Conservation (phyloP, 306 rosid species). For the Sphenostylis stenocarpa region DNA sequence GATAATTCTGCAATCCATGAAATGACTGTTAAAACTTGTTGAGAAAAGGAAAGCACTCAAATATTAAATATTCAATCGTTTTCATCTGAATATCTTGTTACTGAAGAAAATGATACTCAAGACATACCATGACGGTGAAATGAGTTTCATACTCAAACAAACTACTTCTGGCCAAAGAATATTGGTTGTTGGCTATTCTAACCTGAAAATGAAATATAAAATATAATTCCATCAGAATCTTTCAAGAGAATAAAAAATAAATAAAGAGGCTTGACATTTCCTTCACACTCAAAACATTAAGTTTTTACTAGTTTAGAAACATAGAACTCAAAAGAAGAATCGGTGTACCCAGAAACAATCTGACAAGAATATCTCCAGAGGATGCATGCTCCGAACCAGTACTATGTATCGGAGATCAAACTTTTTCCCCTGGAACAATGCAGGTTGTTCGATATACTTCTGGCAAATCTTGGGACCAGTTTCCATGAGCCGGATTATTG, state of each 20-base stretch:
- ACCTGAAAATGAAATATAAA: conserved; percentile 60
- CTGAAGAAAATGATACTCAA: conserved; percentile 8
- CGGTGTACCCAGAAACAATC: conserved; percentile 91
- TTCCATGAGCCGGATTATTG: conserved; percentile 89
- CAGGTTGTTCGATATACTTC: conserved; percentile 91
- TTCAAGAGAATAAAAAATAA: neutral
- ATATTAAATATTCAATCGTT: conserved; percentile 14
- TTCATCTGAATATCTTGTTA: conserved; percentile 12
- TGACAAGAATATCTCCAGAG: conserved; percentile 77
- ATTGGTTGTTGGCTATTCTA: conserved; percentile 86
- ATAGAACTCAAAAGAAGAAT: conserved; percentile 13
- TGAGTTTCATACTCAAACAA: conserved; percentile 95
- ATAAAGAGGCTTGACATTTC: neutral
- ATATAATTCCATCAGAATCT: conserved; percentile 15
- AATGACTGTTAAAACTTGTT: conserved; percentile 28
- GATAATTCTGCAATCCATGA: conserved; percentile 65
- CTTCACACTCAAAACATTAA: neutral
- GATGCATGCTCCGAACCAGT: conserved; percentile 77
- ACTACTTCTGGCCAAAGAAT: conserved; percentile 76
- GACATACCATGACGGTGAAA: conserved; percentile 95
- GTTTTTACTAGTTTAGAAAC: neutral
- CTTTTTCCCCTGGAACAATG: conserved; percentile 83
- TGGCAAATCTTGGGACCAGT: conserved; percentile 98
- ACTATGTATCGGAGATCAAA: conserved; percentile 89
- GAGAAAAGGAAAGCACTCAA: conserved; percentile 18